phyloP scores from a whole-genome alignment of 2,329 filamentous ascomycete genomes.

The Neonectria punicea region DNA sequence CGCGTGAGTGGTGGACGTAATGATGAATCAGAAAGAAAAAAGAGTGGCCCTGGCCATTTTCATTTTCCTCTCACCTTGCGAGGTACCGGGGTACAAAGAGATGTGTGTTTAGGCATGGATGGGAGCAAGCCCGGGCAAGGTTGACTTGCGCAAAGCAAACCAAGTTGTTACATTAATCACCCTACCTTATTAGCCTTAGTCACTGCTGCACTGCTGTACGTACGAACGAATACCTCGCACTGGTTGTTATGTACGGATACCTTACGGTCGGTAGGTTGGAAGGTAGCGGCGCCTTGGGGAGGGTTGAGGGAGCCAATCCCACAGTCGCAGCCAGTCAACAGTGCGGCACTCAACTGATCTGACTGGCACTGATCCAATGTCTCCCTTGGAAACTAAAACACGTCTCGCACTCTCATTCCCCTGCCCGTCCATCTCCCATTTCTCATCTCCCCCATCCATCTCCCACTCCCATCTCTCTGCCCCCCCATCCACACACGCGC shows the following conservation, averaged over 20 bases:
- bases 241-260: slow-evolving; percentile 21
- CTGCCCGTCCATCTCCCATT: slow-evolving; percentile 12
- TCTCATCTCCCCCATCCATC: slow-evolving; percentile 11
- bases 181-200: slow-evolving; percentile 9
- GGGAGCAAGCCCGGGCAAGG: slow-evolving; percentile 1
- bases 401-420: slow-evolving; percentile 34
- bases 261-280: slow-evolving; percentile 1
- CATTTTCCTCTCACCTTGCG: slow-evolving; percentile 5
- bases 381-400: slow-evolving; percentile 47
- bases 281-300: slow-evolving; percentile 1
- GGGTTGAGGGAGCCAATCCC: slow-evolving; percentile 26
- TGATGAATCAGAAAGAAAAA: slow-evolving; percentile 25
- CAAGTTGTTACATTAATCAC: slow-evolving; percentile 26
- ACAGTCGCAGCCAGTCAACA: background rate
- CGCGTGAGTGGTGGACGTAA: slow-evolving; percentile 24
- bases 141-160: slow-evolving; percentile 28
- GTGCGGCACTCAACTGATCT: slow-evolving; percentile 34
- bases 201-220: background rate
- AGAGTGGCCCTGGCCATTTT: slow-evolving; percentile 12
- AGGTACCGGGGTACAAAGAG: slow-evolving; percentile 21
- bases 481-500: slow-evolving; percentile 19
- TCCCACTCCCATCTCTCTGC: background rate
- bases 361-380: background rate
- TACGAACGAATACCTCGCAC: background rate
- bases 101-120: no score